Base-by-base conservation (phyloP, 2,329 filamentous ascomycete species). In the Phialemoniopsis sp. region DNA sequence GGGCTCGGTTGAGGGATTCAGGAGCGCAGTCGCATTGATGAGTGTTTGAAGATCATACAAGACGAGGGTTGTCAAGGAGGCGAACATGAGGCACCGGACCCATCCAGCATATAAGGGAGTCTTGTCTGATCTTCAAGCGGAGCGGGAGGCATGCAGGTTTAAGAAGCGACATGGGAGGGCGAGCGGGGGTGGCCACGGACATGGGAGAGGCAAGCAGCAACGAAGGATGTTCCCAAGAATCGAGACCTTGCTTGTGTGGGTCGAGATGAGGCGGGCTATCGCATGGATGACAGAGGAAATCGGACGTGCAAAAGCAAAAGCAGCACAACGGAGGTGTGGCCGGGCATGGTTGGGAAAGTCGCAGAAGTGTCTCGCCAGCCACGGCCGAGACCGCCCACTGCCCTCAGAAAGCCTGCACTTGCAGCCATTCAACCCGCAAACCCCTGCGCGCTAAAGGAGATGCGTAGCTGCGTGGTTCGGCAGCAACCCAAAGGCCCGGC, bases 71-170 rank as follows among this genome's bases (percentile, higher is more conserved):
- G 47, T 42, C 47, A 47, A 45, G 45, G 43, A 47, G 44, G 36
- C 39, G 42, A 40, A 49, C 56, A 54, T 39, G 35, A 37, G 35
- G 35, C 34, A 36, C n/a, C 14, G 26, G 21, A 18, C 34, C 29
- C 35, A 10, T 29, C 30, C 30, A 37, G 35, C 30, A 37, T 30
- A 17, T 36, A 17, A 12, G 34, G 21, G 14, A 31, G 15, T 31
- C 26, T 30, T 51, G 51, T 52, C 51, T 57, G 55, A 59, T 63
- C 55, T 54, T 49, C 57, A 55, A 51, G 55, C 53, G 21, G 59
- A 55, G 53, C 54, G 62, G 56, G 58, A 60, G 54, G 36, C 57
- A 58, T 59, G 57, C 48, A 54, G 54, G 63, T 65, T 68, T 68
- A 67, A 64, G 59, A 64, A 59, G 54, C 48, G 56, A 62, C 56